phyloP scores from a whole-genome alignment of 148 eudicot genomes.

The Rhododendron griersonianum region DNA sequence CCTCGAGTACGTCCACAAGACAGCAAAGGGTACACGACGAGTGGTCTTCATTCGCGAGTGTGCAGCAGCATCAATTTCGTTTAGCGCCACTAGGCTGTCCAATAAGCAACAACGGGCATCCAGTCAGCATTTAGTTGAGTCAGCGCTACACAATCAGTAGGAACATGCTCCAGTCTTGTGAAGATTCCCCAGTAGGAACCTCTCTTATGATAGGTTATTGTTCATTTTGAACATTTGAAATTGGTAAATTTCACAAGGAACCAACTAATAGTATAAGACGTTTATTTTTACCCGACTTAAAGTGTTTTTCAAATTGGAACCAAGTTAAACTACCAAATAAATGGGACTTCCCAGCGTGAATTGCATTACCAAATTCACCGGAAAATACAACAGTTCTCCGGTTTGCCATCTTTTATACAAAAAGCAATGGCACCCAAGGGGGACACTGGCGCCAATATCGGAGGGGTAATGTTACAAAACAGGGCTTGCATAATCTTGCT shows the following conservation, averaged over 20 bases:
- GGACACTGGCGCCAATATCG: slow-evolving; percentile 15
- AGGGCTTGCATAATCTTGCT: background rate
- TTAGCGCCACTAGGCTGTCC: too few relatives aligned
- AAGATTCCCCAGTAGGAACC: too few relatives aligned
- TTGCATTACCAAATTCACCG: background rate
- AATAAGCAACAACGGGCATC: too few relatives aligned
- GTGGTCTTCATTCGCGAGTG: too few relatives aligned
- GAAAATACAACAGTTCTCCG: background rate
- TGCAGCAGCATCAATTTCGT: too few relatives aligned
- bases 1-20: too few relatives aligned
- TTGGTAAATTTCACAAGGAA: background rate
- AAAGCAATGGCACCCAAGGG: slow-evolving; percentile 7
- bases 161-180: too few relatives aligned
- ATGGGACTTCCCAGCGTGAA: background rate
- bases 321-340: background rate
- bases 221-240: background rate
- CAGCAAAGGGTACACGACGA: too few relatives aligned
- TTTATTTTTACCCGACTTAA: background rate
- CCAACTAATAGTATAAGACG: background rate
- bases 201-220: background rate
- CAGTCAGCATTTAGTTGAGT: too few relatives aligned
- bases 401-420: background rate
- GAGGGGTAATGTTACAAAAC: slow-evolving; percentile 6
- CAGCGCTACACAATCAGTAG: too few relatives aligned
- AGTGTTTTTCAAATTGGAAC: background rate